phyloP scores from a whole-genome alignment of 768 basidiomycete species.

The Phylloporus sp. region DNA sequence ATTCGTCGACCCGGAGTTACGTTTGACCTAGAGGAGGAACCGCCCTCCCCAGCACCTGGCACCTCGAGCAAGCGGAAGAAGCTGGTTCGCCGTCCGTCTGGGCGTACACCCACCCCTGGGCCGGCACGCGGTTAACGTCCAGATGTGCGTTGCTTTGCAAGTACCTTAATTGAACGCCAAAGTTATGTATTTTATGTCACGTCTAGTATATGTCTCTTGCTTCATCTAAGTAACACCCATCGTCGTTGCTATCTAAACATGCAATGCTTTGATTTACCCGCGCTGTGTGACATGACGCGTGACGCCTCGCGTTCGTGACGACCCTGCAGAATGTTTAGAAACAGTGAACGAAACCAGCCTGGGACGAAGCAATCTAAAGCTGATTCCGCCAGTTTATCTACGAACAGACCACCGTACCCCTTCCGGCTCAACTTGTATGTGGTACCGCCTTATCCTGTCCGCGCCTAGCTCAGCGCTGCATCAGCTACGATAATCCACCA shows the following conservation, averaged over 20 bases:
- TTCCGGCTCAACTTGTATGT: conserved; percentile 77
- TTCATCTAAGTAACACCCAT: conserved; percentile 3
- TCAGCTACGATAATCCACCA: conserved; percentile 84
- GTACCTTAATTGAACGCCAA: conserved; percentile 21
- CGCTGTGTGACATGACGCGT: conserved; percentile 26
- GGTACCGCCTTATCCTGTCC: not conserved
- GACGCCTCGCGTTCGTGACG: conserved; percentile 25
- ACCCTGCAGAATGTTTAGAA: conserved; percentile 17
- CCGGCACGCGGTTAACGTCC: conserved; percentile 19
- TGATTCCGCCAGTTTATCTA: not conserved
- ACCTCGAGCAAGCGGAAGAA: conserved; percentile 20
- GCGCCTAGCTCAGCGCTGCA: conserved; percentile 4
- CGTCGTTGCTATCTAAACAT: conserved; percentile 17
- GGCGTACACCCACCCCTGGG: conserved; percentile 24
- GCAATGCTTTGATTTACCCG: not conserved
- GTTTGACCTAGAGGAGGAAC: conserved; percentile 56
- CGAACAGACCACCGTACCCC: conserved; percentile 42
- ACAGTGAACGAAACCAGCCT: conserved; percentile 7
- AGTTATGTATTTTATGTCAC: conserved; percentile 30
- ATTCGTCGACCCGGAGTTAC: conserved; percentile 60
- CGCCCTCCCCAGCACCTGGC: conserved; percentile 36
- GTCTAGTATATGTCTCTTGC: conserved; percentile 24
- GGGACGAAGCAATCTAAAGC: not conserved
- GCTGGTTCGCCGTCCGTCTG: conserved; percentile 28
- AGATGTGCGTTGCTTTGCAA: conserved; percentile 5